Base-by-base conservation (phyloP, 2,329 filamentous ascomycete species). In the Sporothrix inflata region DNA sequence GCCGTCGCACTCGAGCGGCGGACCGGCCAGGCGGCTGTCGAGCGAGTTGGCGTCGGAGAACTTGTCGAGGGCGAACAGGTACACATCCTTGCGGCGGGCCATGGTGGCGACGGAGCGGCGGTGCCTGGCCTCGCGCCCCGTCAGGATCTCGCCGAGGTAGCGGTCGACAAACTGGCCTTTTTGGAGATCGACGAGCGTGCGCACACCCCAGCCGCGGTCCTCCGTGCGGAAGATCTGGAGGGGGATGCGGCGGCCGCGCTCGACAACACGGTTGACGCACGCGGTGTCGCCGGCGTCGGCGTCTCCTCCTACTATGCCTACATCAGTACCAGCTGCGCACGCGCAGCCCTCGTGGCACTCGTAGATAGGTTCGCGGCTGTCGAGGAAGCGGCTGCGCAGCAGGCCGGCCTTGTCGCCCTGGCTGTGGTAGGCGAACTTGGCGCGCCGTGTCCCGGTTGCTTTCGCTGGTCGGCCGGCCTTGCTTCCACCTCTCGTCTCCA, bases 61-160 rank as follows among this genome's bases (percentile, higher is more conserved):
- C 78, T 96, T 96, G 83, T 97, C 93, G 1, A 97, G 87, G 0
- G 87, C 89, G 79, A 95, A 96, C 1, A 96, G 85, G 76, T 96
- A 96, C 0, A 92, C 89, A 27, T 92, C 90, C 76, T 94, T 94
- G n/a, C 85, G 85, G 73, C 88, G 84, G 0, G 86, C 86, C 2
- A 87, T 81, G 40, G 84, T 83, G 1, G 89, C 86, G 0, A 83
- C 81, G 1, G 83, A 82, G 7, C 92, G 90, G 2, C 93, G 89
- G 1, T 84, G 82, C 19, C 90, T 85, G 0, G 93, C 92, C 80
- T 94, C 89, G 1, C 80, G 76, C 0, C 85, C 83, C 1, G 89
- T 90, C 76, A 92, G 89, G 72, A 92, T 84, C 78, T 92, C 90
- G 14, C 93, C 93, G 8, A 94, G 85, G 77, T 96, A 97, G 8